Evolutionary conservation across 2,329 filamentous ascomycete species (phyloP).

Genomic region (Pseudogymnoascus sp.): DNA sequence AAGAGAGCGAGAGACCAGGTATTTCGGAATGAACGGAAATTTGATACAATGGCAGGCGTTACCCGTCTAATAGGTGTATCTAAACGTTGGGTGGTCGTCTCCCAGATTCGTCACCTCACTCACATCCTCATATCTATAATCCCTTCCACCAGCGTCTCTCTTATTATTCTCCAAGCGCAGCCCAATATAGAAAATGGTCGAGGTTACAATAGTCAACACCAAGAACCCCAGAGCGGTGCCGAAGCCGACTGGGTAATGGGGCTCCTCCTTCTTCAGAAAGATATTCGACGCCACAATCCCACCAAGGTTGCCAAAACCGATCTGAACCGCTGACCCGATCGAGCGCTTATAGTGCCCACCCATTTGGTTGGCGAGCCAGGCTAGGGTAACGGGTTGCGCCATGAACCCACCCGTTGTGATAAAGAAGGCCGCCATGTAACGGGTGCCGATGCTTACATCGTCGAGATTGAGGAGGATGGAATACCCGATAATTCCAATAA

Average conservation of each 20-base stretch:
- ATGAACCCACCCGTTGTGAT: conserved; percentile 31
- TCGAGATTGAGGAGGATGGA: conserved; percentile 29
- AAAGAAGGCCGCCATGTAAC: conserved; percentile 34
- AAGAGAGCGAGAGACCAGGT: too few relatives aligned
- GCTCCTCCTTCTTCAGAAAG: conserved; percentile 30
- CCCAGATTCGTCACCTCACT: conserved; percentile 35
- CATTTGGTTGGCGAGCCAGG: conserved; percentile 47
- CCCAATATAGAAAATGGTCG: conserved; percentile 33
- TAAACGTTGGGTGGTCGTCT: conserved; percentile 44
- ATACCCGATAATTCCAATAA: conserved; percentile 29
- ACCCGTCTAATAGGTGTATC: conserved; percentile 29
- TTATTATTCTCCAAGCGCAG: conserved; percentile 39
- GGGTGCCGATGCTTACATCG: conserved; percentile 40
- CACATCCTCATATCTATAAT: conserved; percentile 35
- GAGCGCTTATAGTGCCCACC: conserved; percentile 46
- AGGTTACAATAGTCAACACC: conserved; percentile 30
- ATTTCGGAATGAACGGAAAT: background rate
- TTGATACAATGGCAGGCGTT: background rate
- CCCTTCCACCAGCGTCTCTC: conserved; percentile 40
- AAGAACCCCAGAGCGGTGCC: conserved; percentile 19
- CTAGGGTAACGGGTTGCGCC: conserved; percentile 32
- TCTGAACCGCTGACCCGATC: conserved; percentile 42
- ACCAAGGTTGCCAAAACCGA: conserved; percentile 41
- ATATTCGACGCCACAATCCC: conserved; percentile 34
- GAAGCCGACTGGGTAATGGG: conserved; percentile 24